Evolutionary conservation across 768 basidiomycete species (phyloP).

Genomic region (Macrolepiota albuminosa): DNA sequence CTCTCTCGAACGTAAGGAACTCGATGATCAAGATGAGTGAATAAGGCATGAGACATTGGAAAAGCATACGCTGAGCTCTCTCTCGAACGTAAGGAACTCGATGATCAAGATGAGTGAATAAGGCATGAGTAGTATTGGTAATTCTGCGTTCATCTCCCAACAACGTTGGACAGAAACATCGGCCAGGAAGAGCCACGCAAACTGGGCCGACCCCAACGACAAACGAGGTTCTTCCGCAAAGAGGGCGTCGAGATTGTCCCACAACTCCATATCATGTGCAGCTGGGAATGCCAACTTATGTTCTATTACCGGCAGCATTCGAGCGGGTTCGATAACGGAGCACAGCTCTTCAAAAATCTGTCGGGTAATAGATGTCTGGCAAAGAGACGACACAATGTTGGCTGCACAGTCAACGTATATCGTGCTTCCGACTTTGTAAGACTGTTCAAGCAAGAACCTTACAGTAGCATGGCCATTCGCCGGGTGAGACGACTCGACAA

Average conservation of each 20-base stretch:
- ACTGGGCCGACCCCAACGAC: conserved; percentile 77
- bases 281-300: conserved; percentile 62
- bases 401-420: conserved; percentile 77
- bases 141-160: conserved; percentile 66
- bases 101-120: conserved; percentile 83
- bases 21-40: conserved; percentile 81
- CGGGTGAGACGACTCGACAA: conserved; percentile 68
- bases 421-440: conserved; percentile 74
- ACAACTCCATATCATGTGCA: conserved; percentile 65
- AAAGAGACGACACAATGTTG: conserved; percentile 79
- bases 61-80: conserved; percentile 73
- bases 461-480: conserved; percentile 76
- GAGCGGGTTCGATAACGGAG: conserved; percentile 75
- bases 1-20: conserved; percentile 61
- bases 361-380: conserved; percentile 67
- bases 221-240: conserved; percentile 70
- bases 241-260: conserved; percentile 75
- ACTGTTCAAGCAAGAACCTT: conserved; percentile 83
- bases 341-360: conserved; percentile 82
- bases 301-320: conserved; percentile 76
- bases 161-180: conserved; percentile 72
- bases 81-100: conserved; percentile 62
- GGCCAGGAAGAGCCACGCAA: conserved; percentile 80
- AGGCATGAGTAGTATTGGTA: conserved; percentile 71
- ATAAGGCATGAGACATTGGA: conserved; percentile 79